Evolutionary conservation across 2,329 filamentous ascomycete genomes (phyloP).

Genomic region (Tricladium varicosporioides): DNA sequence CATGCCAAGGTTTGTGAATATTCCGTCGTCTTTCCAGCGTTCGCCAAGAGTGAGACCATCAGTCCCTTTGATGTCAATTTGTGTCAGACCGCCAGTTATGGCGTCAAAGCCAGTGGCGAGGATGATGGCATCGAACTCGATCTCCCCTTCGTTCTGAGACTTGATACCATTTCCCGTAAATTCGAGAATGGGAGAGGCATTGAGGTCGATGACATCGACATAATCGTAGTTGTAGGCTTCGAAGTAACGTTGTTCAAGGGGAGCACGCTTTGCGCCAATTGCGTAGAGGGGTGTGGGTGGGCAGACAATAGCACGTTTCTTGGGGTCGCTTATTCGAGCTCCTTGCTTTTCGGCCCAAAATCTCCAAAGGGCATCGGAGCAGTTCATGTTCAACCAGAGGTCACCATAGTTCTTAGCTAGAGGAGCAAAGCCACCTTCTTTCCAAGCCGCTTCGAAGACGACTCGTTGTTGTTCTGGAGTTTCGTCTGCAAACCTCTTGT

Average conservation of each 20-base stretch:
- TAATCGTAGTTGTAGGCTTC: slow-evolving; percentile 47
- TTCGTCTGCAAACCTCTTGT: neutral
- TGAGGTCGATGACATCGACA: slow-evolving; percentile 40
- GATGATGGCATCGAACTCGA: slow-evolving; percentile 31
- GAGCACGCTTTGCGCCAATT: slow-evolving; percentile 51
- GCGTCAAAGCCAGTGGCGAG: slow-evolving; percentile 38
- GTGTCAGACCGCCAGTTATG: slow-evolving; percentile 43
- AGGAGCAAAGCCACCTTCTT: slow-evolving; percentile 36
- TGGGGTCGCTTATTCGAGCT: slow-evolving; percentile 26
- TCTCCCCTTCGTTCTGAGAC: slow-evolving; percentile 26
- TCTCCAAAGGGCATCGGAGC: slow-evolving; percentile 44
- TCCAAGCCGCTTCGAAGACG: slow-evolving; percentile 33
- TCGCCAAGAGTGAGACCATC: slow-evolving; percentile 38
- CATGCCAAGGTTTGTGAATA: slow-evolving; percentile 43
- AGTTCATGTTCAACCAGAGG: slow-evolving; percentile 42
- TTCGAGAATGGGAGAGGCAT: slow-evolving; percentile 42
- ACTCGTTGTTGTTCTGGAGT: neutral
- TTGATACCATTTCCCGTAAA: slow-evolving; percentile 38
- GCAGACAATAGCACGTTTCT: slow-evolving; percentile 25
- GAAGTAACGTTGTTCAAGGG: slow-evolving; percentile 47
- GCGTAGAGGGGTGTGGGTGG: slow-evolving; percentile 31
- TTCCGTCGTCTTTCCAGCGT: slow-evolving; percentile 42
- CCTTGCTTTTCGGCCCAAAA: slow-evolving; percentile 42
- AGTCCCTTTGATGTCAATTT: slow-evolving; percentile 44
- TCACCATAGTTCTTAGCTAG: slow-evolving; percentile 48